Percentiles rank a stretch among this genome's conserved stretches.
Evolutionary conservation across 352 stramenopile species (phyloP).

Genomic region (Globisporangium lucens): DNA sequence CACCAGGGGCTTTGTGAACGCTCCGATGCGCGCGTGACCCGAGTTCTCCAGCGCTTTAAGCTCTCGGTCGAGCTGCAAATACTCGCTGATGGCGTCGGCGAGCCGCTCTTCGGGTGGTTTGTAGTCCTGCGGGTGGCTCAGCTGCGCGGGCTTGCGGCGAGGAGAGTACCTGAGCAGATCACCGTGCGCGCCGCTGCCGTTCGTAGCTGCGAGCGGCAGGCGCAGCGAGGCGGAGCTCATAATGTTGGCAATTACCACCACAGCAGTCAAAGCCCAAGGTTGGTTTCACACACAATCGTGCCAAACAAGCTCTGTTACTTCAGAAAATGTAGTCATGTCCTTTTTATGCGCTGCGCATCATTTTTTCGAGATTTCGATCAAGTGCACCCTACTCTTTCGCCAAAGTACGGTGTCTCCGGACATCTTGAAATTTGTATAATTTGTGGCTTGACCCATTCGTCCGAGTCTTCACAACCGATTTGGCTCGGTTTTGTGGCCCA

Average conservation of each 20-base stretch:
- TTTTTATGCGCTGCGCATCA: not conserved
- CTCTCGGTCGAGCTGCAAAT: conserved; percentile 35
- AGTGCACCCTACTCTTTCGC: no score
- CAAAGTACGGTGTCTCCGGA: no score
- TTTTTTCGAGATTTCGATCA: not conserved
- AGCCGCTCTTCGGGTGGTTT: conserved; percentile 28
- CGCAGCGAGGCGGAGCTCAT: not conserved
- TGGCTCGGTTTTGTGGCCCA: no score
- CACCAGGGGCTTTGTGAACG: conserved; percentile 53
- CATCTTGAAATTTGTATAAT: no score
- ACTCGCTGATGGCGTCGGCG: conserved; percentile 21
- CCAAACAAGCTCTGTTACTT: not conserved
- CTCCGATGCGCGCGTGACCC: conserved; percentile 45
- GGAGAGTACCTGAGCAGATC: conserved; percentile 4
- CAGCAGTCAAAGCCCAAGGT: not conserved
- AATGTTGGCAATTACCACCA: not conserved
- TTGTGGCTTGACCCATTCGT: no score
- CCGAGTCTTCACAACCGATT: no score
- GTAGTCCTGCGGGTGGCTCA: conserved; percentile 11
- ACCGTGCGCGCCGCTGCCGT: not conserved
- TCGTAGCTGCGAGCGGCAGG: not conserved
- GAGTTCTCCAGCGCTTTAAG: conserved; percentile 67
- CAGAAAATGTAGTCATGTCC: not conserved
- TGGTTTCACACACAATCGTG: not conserved
- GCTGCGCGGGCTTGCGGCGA: not conserved